Evolutionary conservation across 225 moss, liverwort and hornwort species (phyloP).

Genomic region (Sphagnum tenellum): DNA sequence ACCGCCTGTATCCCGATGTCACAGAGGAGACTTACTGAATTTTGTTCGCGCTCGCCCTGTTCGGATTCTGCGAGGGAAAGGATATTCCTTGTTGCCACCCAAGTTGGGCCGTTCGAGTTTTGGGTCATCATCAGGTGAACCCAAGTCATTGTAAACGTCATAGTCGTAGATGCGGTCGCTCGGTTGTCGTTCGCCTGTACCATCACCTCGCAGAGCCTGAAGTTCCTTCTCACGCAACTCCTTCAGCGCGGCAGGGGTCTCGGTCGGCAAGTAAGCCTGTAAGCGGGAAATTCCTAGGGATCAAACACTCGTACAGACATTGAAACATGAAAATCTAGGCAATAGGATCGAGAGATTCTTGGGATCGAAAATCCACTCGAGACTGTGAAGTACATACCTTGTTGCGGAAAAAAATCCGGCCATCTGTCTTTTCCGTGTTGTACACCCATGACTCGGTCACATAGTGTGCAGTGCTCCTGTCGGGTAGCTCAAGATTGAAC

Average conservation of each 20-base stretch:
- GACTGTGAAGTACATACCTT: constrained; percentile 12
- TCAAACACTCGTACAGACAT: too few relatives aligned
- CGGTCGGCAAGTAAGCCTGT: constrained; percentile 29
- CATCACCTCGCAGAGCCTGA: constrained; percentile 24
- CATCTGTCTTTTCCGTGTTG: constrained; percentile 14
- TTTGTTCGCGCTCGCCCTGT: constrained; percentile 19
- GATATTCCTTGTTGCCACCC: constrained; percentile 17
- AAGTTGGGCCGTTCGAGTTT: constrained; percentile 9
- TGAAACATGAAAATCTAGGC: too few relatives aligned
- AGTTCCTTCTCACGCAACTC: constrained; percentile 26
- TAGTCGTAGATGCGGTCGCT: constrained; percentile 45
- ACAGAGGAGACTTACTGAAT: background rate
- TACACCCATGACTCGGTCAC: constrained; percentile 29
- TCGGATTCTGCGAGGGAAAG: constrained; percentile 33
- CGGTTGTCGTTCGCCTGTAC: constrained; percentile 20
- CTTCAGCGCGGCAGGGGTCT: constrained; percentile 32
- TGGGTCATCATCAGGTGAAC: constrained; percentile 5
- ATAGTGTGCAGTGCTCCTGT: constrained; percentile 9
- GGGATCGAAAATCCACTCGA: background rate
- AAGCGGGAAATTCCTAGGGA: too few relatives aligned
- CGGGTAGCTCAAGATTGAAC: constrained; percentile 8
- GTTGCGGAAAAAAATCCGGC: constrained; percentile 36
- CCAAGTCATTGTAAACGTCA: constrained; percentile 38
- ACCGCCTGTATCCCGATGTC: too few relatives aligned
- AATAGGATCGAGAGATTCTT: too few relatives aligned